Percentiles rank a stretch among this genome's conserved stretches.
These are phyloP conservation scores for Crepidotus sp. DNA, from an alignment of 1,284 basidiomycete species.

Conservation along the genomic window DNA sequence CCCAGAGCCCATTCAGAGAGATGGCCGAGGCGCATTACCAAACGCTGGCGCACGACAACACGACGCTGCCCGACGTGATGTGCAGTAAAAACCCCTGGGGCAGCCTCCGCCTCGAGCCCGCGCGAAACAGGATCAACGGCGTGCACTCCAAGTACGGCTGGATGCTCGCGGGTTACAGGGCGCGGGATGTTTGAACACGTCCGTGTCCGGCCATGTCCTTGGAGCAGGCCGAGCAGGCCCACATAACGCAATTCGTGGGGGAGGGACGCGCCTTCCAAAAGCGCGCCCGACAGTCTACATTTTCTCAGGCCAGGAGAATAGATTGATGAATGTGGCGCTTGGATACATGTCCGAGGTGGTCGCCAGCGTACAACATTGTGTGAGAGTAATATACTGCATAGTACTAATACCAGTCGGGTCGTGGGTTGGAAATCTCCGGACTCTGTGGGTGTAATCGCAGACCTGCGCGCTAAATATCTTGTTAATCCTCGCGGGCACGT, in stretches of 20 bases:
- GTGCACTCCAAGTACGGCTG: constrained; percentile 6
- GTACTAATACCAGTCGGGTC: not conserved
- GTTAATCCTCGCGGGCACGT: not conserved
- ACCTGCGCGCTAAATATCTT: not conserved
- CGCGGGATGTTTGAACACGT: not conserved
- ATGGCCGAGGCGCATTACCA: constrained; percentile 2
- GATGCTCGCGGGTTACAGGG: constrained; percentile 2
- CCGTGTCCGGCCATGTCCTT: not conserved
- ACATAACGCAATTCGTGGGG: not conserved
- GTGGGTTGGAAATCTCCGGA: constrained; percentile 2
- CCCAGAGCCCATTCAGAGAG: constrained; percentile 4
- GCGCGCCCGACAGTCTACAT: not conserved
- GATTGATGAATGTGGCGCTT: constrained; percentile 7
- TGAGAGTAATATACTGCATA: not conserved
- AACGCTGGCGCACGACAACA: not conserved
- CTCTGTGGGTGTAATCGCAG: no score
- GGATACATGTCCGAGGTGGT: not conserved
- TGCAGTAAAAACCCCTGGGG: constrained; percentile 1
- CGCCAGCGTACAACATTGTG: not conserved
- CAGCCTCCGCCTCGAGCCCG: constrained; percentile 4
- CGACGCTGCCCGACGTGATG: constrained; percentile 2
- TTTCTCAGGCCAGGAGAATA: constrained; percentile 1
- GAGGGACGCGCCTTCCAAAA: not conserved
- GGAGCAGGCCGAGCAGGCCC: not conserved
- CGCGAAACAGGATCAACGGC: not conserved